phyloP scores from a whole-genome alignment of 805 yeast genomes.

The Candida nanaspora region DNA sequence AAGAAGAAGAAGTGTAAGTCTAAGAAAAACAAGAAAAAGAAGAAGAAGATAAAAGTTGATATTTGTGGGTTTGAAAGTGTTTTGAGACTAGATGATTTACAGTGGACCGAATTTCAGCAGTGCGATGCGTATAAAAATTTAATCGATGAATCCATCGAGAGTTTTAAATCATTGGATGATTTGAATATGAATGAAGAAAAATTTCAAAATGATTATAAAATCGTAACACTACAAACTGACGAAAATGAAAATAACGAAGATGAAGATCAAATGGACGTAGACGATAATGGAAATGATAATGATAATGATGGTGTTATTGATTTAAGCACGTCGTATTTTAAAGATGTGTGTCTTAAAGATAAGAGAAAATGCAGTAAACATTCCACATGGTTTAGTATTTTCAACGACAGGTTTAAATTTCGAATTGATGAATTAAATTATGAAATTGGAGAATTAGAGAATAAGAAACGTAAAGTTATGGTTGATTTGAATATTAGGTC shows the following conservation, averaged over 20 bases:
- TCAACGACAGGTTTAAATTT: slow-evolving; percentile 28
- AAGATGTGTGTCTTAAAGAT: slow-evolving; percentile 41
- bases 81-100: slow-evolving; percentile 10
- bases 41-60: slow-evolving; percentile 33
- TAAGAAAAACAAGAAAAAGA: slow-evolving; percentile 12
- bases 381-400: slow-evolving; percentile 25
- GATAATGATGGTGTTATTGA: no score
- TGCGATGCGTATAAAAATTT: not conserved
- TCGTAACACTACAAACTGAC: not conserved
- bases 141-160: not conserved
- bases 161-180: not conserved
- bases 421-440: slow-evolving; percentile 22
- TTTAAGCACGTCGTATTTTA: slow-evolving; percentile 5
- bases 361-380: slow-evolving; percentile 52
- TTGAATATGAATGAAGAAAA: not conserved
- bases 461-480: slow-evolving; percentile 23
- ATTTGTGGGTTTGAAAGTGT: slow-evolving; percentile 44
- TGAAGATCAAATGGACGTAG: slow-evolving; percentile 6
- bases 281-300: no score
- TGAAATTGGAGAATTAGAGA: slow-evolving; percentile 13
- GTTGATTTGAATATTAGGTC: slow-evolving; percentile 30
- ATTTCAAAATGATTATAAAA: not conserved
- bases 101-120: slow-evolving; percentile 15
- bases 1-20: slow-evolving; percentile 5
- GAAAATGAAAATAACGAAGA: slow-evolving; percentile 3